These are phyloP conservation scores for Curvularia eragrostidis DNA, from an alignment of 2,329 filamentous ascomycete species.

Conservation along the genomic window DNA sequence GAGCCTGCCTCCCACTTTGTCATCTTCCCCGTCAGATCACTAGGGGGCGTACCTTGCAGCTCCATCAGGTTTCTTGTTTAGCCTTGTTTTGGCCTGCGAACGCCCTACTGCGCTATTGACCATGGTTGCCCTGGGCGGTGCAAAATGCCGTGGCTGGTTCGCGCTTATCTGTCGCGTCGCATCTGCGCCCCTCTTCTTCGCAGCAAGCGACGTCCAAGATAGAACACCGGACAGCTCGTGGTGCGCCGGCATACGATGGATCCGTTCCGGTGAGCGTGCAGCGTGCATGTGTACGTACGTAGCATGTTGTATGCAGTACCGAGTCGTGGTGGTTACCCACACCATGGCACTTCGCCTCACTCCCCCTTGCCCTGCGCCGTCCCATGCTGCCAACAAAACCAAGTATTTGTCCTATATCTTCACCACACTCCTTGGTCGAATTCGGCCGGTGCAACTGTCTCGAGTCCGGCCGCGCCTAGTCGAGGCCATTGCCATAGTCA, in stretches of 20 bases:
- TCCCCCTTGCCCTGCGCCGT: neutral
- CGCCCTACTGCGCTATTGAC: slow-evolving; percentile 14
- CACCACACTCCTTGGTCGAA: neutral
- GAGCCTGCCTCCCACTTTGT: slow-evolving; percentile 9
- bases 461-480: neutral
- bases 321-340: neutral
- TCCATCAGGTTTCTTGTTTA: slow-evolving; percentile 19
- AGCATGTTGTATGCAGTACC: neutral
- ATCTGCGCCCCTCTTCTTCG: slow-evolving; percentile 3
- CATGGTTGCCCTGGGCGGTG: neutral
- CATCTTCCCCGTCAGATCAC: slow-evolving; percentile 15
- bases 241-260: neutral
- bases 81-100: slow-evolving; percentile 19
- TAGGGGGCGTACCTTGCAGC: slow-evolving; percentile 21
- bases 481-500: neutral
- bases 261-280: neutral
- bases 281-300: neutral
- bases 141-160: slow-evolving; percentile 15
- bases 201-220: slow-evolving; percentile 4
- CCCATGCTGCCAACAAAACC: slow-evolving; percentile 1
- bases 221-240: slow-evolving; percentile 6
- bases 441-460: neutral
- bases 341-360: slow-evolving; percentile 1
- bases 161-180: neutral
- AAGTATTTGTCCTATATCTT: neutral